Conservation (phyloP, 148 eudicot genomes). For the Camellia granthamiana region DNA sequence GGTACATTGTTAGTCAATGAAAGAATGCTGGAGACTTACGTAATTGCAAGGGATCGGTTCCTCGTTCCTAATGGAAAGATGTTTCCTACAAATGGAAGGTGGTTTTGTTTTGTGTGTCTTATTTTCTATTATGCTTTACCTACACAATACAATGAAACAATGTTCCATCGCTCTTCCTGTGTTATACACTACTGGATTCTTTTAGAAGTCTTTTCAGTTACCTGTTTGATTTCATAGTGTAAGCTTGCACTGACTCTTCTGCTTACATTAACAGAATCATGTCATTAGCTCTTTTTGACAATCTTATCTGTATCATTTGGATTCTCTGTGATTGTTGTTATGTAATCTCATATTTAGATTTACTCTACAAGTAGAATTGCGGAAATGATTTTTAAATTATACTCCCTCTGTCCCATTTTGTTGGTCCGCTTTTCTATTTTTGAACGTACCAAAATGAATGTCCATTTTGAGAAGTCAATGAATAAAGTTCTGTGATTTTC, state of each 20-base stretch:
- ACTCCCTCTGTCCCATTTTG: no score
- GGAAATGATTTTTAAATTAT: no score
- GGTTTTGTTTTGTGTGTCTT: constrained; percentile 16
- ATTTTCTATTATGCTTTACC: neutral
- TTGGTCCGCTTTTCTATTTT: no score
- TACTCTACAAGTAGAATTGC: neutral
- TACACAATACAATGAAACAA: neutral
- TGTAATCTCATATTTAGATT: no score
- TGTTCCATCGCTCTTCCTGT: neutral
- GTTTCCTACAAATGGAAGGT: constrained; percentile 99
- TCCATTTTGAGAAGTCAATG: no score
- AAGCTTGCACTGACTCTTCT: no score
- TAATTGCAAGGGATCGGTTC: constrained; percentile 94
- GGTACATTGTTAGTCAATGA: constrained; percentile 94
- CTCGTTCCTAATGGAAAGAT: constrained; percentile 93
- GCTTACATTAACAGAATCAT: no score
- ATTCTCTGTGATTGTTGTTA: neutral
- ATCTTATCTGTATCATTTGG: neutral
- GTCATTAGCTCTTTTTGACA: neutral
- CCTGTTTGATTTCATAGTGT: neutral
- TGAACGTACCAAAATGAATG: no score
- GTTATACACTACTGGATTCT: neutral
- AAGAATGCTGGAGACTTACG: constrained; percentile 95
- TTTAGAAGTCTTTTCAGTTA: constrained; percentile 1
- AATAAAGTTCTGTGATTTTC: no score